A percentile compares a stretch with the other conserved stretches of the same genome.
Evolutionary conservation across 2,329 filamentous ascomycete genomes (phyloP).

Genomic region (Decorospora gaudefroyi): DNA sequence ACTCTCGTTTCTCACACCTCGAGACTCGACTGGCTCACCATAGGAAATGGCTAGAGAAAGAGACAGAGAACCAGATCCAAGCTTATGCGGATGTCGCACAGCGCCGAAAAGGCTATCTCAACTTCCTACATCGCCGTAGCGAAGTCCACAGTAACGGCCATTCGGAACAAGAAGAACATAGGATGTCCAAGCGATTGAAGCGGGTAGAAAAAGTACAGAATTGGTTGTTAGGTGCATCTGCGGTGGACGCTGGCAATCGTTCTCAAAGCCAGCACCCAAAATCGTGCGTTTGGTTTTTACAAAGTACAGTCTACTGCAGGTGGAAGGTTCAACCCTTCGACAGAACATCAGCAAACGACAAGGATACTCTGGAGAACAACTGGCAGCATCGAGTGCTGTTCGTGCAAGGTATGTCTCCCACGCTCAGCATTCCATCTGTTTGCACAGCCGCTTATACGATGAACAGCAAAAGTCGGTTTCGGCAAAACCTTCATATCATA

Average conservation of each 20-base stretch:
- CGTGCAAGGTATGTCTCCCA: conserved; percentile 31
- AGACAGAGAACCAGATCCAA: conserved; percentile 21
- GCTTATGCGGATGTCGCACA: conserved; percentile 25
- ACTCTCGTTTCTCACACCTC: conserved; percentile 37
- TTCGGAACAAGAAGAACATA: conserved; percentile 23
- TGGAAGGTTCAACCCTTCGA: conserved; percentile 34
- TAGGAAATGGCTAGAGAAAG: conserved; percentile 34
- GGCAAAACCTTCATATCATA: conserved; percentile 38
- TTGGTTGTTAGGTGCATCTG: conserved; percentile 31
- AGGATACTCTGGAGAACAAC: conserved; percentile 14
- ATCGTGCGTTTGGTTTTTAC: conserved; percentile 37
- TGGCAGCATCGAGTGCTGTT: conserved; percentile 41
- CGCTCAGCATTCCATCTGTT: neutral
- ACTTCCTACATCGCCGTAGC: conserved; percentile 24
- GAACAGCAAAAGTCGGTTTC: conserved; percentile 35
- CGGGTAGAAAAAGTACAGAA: conserved; percentile 33
- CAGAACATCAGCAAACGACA: conserved; percentile 24
- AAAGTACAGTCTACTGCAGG: conserved; percentile 24
- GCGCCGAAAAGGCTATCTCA: conserved; percentile 27
- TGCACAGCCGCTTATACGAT: conserved; percentile 7
- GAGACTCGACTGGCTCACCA: conserved; percentile 30
- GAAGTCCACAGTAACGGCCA: conserved; percentile 4
- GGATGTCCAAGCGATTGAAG: conserved; percentile 29
- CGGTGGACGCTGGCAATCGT: conserved; percentile 15
- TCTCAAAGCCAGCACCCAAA: conserved; percentile 17